A percentile compares a stretch with the other conserved stretches of the same genome.
These are phyloP conservation scores for Myxozyma sirexii DNA, from an alignment of 805 yeast genomes.

Conservation along the genomic window DNA sequence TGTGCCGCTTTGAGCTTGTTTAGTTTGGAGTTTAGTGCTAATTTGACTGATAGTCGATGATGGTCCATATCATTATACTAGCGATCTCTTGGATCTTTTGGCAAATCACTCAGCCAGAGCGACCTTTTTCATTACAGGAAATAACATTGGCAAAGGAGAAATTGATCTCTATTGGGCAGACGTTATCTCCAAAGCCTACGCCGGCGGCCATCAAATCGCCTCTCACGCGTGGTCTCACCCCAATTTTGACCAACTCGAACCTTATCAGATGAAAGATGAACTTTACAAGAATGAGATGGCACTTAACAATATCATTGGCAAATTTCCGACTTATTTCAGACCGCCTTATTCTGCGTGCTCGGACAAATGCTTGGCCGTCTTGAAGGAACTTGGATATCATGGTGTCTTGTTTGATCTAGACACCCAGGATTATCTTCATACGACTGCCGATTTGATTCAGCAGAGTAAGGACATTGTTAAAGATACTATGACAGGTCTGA, in stretches of 20 bases:
- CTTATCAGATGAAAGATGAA: slow-evolving; percentile 13
- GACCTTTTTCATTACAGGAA: slow-evolving; percentile 28
- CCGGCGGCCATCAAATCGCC: slow-evolving; percentile 26
- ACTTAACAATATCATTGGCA: slow-evolving; percentile 20
- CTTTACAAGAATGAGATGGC: slow-evolving; percentile 28
- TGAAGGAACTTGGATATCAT: slow-evolving; percentile 25
- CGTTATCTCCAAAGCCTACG: slow-evolving; percentile 11
- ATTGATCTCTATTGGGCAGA: slow-evolving; percentile 23
- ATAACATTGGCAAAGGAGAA: slow-evolving; percentile 26
- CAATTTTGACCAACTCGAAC: slow-evolving; percentile 1
- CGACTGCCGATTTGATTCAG: slow-evolving; percentile 7
- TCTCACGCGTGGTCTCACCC: slow-evolving; percentile 32
- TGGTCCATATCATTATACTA: slow-evolving; percentile 25
- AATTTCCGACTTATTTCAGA: slow-evolving; percentile 25
- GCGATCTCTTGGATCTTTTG: slow-evolving; percentile 20
- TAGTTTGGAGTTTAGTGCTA: not conserved
- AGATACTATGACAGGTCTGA: not conserved
- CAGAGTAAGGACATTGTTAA: slow-evolving; percentile 19
- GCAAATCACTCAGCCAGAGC: slow-evolving; percentile 17
- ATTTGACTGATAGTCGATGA: slow-evolving; percentile 18
- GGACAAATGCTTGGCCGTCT: slow-evolving; percentile 11
- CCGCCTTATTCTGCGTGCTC: slow-evolving; percentile 26
- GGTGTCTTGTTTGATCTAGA: slow-evolving; percentile 26
- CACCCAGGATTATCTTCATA: slow-evolving; percentile 25
- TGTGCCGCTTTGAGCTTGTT: not conserved